Base-by-base conservation (phyloP, 768 basidiomycete species). In the Pholiota molesta region DNA sequence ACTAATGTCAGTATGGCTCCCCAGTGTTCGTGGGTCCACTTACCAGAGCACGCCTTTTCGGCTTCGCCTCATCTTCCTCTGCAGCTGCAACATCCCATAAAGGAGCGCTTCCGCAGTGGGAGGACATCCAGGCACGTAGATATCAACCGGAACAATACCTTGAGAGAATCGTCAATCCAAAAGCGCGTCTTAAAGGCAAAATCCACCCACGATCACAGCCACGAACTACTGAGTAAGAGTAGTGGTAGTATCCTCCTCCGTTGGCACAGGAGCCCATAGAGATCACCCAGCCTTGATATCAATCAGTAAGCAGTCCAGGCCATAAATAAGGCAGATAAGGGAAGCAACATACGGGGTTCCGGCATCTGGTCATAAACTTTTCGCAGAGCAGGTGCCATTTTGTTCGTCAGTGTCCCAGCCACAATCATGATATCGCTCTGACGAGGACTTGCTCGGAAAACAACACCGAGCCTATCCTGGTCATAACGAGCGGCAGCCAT, bases 231-330 rank as follows among this genome's bases (percentile, higher is more conserved):
- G 96, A 95, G 78, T 99, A 99, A 28, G 97, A 97, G 76, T 98
- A 97, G 78, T 97, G 95, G 75, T 96, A 95, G 80, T 95, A 96
- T 16, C 95, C 95, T 59, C 95, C 95, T 31, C 97, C 97, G 74
- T 99, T 99, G 17, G 97, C 97, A 75, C 97, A 99, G 5, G 97
- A 98, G 51, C 97, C 97, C 97, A 99, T 99, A 26, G 97, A 99
- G 72, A 99, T 92, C 61, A 99, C 97, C 97, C 97, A 99, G 71
- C 97, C 92, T 87, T 40, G 16, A 53, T 61, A 47, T 29, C 53
- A 54, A 63, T 35, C 14, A 49, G 23, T 39, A 37, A 55, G 52
- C 39, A 39, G 19, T 33, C 28, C 39, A 39, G 19, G 28, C 28
- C 33, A 58, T 42, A 54, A 31, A 19, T 53, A 31, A 45, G 64